Evolutionary conservation across 805 yeast species (phyloP), one percentile per base, ranked within the genome.

Genomic region (Huiozyma sinensis): DNA sequence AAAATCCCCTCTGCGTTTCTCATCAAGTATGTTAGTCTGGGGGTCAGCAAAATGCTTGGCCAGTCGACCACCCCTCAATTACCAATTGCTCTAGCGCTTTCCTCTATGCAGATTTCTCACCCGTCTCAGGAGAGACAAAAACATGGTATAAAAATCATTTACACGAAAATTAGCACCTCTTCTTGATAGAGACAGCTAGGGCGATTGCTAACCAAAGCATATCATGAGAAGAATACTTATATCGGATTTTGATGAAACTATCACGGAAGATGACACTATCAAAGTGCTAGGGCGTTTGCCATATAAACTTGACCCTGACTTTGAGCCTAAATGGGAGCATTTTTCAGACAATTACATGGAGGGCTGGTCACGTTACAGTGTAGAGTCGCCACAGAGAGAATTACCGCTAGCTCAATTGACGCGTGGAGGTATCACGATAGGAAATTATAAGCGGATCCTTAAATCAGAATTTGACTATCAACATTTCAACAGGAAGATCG

Each of bases 171-270:
- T 17, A 17, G 4, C 24, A 17, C 24, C 24, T 17, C 24, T 17
- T 17, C 24, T 17, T 17, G 24, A 17, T 17, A 17, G 24, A 17
- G 24, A 4, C 24, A 17, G 24, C 24, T 2, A 17, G 24, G 24
- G 24, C 24, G 4, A 17, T 17, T 17, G 24, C 24, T 17, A 17
- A 17, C 24, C 24, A 17, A 17, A 17, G 24, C 24, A 4, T 17
- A 17, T 17, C 24, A 17, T 51, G 48, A 50, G 40, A 27, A 41
- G 50, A 28, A 40, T 56, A 13, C 39, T 61, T 8, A 50, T 60
- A 11, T 44, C 57, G 7, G 66, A 61, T 44, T 61, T 60, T 43
- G 66, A 61, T 46, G 65, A 60, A 40, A 61, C 66, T 1, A 52
- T 61, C 6, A 60, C 66, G 2, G 40, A 39, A 5, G 43, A 45